Base-by-base conservation (phyloP, 179 eudicot species). In the Carnegiea gigantea region DNA sequence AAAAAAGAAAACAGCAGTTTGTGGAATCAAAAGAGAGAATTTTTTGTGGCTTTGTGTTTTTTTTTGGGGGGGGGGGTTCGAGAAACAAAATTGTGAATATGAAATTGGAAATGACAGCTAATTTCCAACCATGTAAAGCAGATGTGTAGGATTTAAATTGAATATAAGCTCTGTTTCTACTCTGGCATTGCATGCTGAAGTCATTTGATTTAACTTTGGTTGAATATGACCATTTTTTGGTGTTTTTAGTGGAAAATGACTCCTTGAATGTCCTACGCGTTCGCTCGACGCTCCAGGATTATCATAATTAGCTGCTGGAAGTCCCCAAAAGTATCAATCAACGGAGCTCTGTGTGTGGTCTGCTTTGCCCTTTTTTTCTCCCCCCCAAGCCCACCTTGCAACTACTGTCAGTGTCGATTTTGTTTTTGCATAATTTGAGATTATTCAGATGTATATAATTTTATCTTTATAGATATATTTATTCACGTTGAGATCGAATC, bases 61-160 rank as follows among this genome's bases (percentile, higher is more conserved):
- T 21, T 51, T 33, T 12, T 11, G 30, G 0, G 30, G 30, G 30
- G 30, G 30, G 30, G 30, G 30, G 30, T n/a, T 9, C 2, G 3
- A 23, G 18, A 12, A 17, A 11, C 10, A 36, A 18, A 44, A 77
- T 30, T 26, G 70, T 59, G n/a, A 73, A 33, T 65, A 14, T 81
- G 43, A 68, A 33, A 30, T 15, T 51, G 9, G 14, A 81, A 7
- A 51, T 85, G 87, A 85, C 87, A 85, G 87, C 87, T 85, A 85
- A 81, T 81, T 67, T 81, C 76, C 87, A 85, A 82, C 87, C 80
- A 78, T 81, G 68, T 26, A 79, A 85, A 82, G 84, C 49, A 68
- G 82, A 78, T 73, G 75, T 57, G 64, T 77, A 80, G 78, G 78
- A 76, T 75, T 49, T 51, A 53, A 60, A 60, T 62, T 57, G 7